Conservation (phyloP, 1,139 yeast genomes). For the Yamadazyma dendronema region DNA sequence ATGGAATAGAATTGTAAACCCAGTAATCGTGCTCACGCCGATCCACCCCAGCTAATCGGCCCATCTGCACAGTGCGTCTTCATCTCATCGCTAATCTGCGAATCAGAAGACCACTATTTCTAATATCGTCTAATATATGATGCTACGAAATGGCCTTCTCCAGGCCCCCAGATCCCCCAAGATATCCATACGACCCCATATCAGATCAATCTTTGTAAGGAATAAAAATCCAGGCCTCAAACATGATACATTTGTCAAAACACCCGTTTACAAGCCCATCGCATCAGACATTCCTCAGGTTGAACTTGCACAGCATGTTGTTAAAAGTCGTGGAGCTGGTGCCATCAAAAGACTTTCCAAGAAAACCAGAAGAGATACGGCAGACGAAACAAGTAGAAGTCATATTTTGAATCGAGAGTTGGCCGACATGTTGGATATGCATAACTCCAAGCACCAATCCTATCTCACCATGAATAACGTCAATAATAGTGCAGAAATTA, state of each 20-base stretch:
- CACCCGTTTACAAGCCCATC: too few relatives aligned
- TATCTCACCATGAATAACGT: slow-evolving; percentile 17
- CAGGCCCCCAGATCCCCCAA: background rate
- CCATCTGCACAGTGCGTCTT: background rate
- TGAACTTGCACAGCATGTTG: background rate
- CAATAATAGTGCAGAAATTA: slow-evolving; percentile 24
- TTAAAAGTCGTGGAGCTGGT: too few relatives aligned
- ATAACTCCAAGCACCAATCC: slow-evolving; percentile 1
- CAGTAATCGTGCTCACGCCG: too few relatives aligned
- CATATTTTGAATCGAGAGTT: slow-evolving; percentile 20
- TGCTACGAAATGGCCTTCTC: background rate
- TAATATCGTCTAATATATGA: background rate
- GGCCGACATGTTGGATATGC: background rate
- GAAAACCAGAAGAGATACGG: slow-evolving; percentile 27
- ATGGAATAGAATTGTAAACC: background rate
- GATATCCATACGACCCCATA: background rate
- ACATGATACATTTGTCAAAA: too few relatives aligned
- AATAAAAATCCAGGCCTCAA: too few relatives aligned
- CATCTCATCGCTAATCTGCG: slow-evolving; percentile 1
- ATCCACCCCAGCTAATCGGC: too few relatives aligned
- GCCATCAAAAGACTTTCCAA: background rate
- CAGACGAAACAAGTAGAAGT: slow-evolving; percentile 17
- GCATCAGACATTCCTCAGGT: background rate
- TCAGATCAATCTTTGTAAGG: background rate
- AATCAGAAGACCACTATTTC: background rate